Base-by-base conservation (phyloP, 768 basidiomycete genomes). In the Kwoniella botswanensis region DNA sequence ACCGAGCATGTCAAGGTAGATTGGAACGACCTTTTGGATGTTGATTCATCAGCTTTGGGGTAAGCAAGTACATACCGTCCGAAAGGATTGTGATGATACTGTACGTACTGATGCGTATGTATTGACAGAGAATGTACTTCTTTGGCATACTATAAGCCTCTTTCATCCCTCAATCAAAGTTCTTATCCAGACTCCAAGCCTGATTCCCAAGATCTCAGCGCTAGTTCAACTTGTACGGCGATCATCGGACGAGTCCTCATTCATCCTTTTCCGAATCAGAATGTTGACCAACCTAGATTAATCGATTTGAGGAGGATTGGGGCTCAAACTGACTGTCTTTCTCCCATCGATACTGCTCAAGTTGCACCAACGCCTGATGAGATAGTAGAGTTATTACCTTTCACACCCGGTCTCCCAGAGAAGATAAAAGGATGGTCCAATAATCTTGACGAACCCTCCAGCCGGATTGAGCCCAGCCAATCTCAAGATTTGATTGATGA, bases 361-460 rank as follows among this genome's bases (percentile, higher is more conserved):
- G 13, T 50, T 4, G 4, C 0, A 18, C 46, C 12, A 50, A 50
- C 18, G 6, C 3, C 46, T 15, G 22, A 58, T 3, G 52, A 26
- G 1, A 24, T 18, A 7, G 52, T 55, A 46, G 63, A 65, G 43
- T 1, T 50, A 54, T 35, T 65, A 41, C 63, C 63, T 50, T 54
- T 65, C 52, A 65, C 63, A 22, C 63, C 63, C 15, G 63, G 52
- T 17, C 53, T 13, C 13, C 63, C 63, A 7, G 22, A 54, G 13
- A 65, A 54, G 52, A 65, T 65, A 52, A 65, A 54, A 35, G 63
- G 63, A 22, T 65, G 63, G 63, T 12, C 24, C 13, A 41, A 53
- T 35, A 0, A 35, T n/a, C 50, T 17, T 29, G 24, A 18, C 46
- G 22, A 35, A n/a, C 7, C 63, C 10, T 10, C 46, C 29, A 21